A percentile compares a stretch with the other conserved stretches of the same genome.
These are phyloP conservation scores for Vaccinium vitisidaea DNA, from an alignment of 148 eudicot species.

Conservation along the genomic window DNA sequence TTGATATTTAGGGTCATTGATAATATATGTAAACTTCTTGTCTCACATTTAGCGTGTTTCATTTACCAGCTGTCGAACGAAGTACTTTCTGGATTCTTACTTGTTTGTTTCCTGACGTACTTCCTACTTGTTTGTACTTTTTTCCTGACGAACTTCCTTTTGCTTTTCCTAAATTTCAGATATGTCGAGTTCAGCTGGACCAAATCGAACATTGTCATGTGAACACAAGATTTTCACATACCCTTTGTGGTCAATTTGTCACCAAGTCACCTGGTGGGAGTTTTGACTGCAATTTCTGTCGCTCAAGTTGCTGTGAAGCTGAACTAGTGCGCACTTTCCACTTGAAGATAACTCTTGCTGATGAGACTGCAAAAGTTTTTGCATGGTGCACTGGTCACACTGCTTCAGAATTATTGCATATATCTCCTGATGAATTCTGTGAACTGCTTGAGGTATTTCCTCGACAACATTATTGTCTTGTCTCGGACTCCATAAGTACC, in stretches of 20 bases:
- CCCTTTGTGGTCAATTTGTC: constrained; percentile 71
- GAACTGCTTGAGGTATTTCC: constrained; percentile 78
- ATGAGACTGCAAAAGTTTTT: constrained; percentile 62
- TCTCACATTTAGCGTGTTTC: background rate
- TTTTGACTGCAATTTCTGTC: constrained; percentile 67
- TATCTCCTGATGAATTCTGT: constrained; percentile 83
- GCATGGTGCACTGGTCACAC: constrained; percentile 94
- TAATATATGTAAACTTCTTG: background rate
- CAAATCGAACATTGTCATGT: constrained; percentile 78
- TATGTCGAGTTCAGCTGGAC: constrained; percentile 78
- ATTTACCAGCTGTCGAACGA: background rate
- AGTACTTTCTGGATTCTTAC: background rate
- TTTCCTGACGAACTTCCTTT: constrained; percentile 2
- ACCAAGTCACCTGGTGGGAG: constrained; percentile 38
- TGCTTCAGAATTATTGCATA: constrained; percentile 85
- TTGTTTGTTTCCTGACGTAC: background rate
- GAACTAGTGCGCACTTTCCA: constrained; percentile 63
- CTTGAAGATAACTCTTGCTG: constrained; percentile 70
- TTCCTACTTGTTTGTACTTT: background rate
- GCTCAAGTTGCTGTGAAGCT: constrained; percentile 39
- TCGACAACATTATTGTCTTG: background rate
- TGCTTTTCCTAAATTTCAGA: constrained; percentile 38
- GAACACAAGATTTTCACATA: constrained; percentile 63
- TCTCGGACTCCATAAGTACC: background rate
- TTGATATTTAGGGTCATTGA: background rate